Conservation (phyloP, 768 basidiomycete species). For the Podaxis sp. region DNA sequence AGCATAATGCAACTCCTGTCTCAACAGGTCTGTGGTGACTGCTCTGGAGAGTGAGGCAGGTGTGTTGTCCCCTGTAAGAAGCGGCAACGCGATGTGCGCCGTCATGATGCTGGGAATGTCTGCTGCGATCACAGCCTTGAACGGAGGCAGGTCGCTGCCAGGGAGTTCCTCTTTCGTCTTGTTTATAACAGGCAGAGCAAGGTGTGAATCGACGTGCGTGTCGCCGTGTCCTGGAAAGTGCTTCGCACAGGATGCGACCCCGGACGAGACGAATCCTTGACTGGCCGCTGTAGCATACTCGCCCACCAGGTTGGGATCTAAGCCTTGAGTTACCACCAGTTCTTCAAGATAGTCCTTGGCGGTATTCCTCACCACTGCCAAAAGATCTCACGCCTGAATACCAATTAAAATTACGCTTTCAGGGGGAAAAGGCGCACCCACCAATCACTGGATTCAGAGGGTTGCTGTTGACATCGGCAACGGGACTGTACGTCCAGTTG, state of each 20-base stretch:
- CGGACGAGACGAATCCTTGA: slow-evolving; percentile 43
- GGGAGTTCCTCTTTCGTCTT: slow-evolving; percentile 44
- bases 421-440: slow-evolving; percentile 22
- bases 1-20: slow-evolving; percentile 46
- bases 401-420: neutral
- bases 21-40: slow-evolving; percentile 53
- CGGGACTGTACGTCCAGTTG: slow-evolving; percentile 72
- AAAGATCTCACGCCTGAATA: slow-evolving; percentile 63
- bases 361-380: slow-evolving; percentile 50
- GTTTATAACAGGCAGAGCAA: slow-evolving; percentile 58
- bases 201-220: slow-evolving; percentile 69
- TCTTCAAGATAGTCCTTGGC: neutral
- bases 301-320: slow-evolving; percentile 56
- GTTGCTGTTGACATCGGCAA: slow-evolving; percentile 73
- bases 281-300: slow-evolving; percentile 46
- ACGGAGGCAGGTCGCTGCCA: slow-evolving; percentile 56
- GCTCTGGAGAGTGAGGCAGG: slow-evolving; percentile 58
- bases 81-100: slow-evolving; percentile 69
- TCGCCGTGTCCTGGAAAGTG: slow-evolving; percentile 79
- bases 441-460: slow-evolving; percentile 70
- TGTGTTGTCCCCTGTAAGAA: slow-evolving; percentile 48
- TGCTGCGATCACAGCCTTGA: slow-evolving; percentile 41
- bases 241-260: slow-evolving; percentile 61
- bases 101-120: slow-evolving; percentile 63
- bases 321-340: neutral